phyloP scores from a whole-genome alignment of 2,329 filamentous ascomycete genomes.

The Colletotrichum spaethianum region DNA sequence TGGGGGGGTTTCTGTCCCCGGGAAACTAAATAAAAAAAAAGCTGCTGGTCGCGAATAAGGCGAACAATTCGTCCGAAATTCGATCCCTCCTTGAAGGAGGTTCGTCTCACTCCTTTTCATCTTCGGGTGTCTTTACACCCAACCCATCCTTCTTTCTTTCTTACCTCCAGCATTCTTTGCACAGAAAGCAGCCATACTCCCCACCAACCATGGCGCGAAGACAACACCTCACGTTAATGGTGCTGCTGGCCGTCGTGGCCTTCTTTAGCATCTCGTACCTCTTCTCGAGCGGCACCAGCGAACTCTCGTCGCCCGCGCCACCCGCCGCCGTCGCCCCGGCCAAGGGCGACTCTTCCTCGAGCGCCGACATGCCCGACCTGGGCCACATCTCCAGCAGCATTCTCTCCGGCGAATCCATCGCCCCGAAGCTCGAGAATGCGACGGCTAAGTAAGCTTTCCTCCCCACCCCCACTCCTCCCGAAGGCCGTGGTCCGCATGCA shows the following conservation, averaged over 20 bases:
- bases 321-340: slow-evolving; percentile 33
- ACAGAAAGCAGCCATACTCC: background rate
- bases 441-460: slow-evolving; percentile 75
- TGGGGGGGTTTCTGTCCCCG: background rate
- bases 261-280: slow-evolving; percentile 72
- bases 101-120: background rate
- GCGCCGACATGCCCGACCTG: slow-evolving; percentile 53
- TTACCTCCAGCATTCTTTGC: background rate
- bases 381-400: slow-evolving; percentile 61
- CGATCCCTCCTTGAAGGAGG: slow-evolving; percentile 7
- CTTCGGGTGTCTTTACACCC: background rate
- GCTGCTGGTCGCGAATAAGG: background rate
- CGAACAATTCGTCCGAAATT: slow-evolving; percentile 10
- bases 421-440: slow-evolving; percentile 86
- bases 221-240: slow-evolving; percentile 66
- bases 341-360: slow-evolving; percentile 42
- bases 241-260: slow-evolving; percentile 68
- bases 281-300: slow-evolving; percentile 62
- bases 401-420: slow-evolving; percentile 79
- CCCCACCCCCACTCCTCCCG: background rate
- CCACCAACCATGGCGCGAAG: slow-evolving; percentile 65
- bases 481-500: background rate
- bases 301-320: slow-evolving; percentile 22
- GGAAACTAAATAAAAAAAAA: slow-evolving; percentile 9
- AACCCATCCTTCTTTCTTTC: background rate